phyloP scores from a whole-genome alignment of 805 yeast species.

The Scheffersomyces amazonensis region DNA sequence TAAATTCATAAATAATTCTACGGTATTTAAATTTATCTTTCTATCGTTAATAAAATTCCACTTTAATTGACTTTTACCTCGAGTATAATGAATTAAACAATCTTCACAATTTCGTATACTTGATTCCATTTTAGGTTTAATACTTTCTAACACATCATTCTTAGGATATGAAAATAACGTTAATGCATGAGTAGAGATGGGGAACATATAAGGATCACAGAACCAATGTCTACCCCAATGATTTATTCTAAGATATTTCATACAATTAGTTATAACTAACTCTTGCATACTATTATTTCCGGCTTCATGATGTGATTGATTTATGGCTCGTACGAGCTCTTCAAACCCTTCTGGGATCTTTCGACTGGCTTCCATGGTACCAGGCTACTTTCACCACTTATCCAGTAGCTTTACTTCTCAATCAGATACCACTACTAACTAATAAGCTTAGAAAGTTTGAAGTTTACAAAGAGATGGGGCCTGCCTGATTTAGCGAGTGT shows the following conservation, averaged over 20 bases:
- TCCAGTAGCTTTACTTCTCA: too few relatives aligned
- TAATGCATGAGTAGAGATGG: slow-evolving; percentile 51
- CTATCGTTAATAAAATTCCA: slow-evolving; percentile 51
- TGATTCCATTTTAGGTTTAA: slow-evolving; percentile 34
- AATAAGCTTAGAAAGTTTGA: too few relatives aligned
- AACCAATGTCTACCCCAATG: slow-evolving; percentile 45
- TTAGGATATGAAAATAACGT: slow-evolving; percentile 61
- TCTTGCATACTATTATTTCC: slow-evolving; percentile 27
- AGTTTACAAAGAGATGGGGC: too few relatives aligned
- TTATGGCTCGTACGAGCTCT: slow-evolving; percentile 20
- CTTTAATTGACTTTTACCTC: slow-evolving; percentile 49
- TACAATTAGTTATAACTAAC: slow-evolving; percentile 20
- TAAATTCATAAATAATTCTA: slow-evolving; percentile 25
- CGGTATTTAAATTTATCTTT: slow-evolving; percentile 33
- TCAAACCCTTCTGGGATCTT: slow-evolving; percentile 18
- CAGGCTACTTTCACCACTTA: too few relatives aligned
- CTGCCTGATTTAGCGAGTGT: too few relatives aligned
- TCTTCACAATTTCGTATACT: slow-evolving; percentile 48
- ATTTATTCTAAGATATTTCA: slow-evolving; percentile 17
- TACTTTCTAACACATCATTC: slow-evolving; percentile 42
- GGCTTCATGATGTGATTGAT: slow-evolving; percentile 20
- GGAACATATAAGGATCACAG: slow-evolving; percentile 49
- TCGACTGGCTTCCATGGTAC: too few relatives aligned
- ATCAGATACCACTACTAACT: too few relatives aligned
- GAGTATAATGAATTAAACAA: slow-evolving; percentile 54